Conservation (phyloP, 2,329 filamentous ascomycete genomes). For the Cercospora sp. region DNA sequence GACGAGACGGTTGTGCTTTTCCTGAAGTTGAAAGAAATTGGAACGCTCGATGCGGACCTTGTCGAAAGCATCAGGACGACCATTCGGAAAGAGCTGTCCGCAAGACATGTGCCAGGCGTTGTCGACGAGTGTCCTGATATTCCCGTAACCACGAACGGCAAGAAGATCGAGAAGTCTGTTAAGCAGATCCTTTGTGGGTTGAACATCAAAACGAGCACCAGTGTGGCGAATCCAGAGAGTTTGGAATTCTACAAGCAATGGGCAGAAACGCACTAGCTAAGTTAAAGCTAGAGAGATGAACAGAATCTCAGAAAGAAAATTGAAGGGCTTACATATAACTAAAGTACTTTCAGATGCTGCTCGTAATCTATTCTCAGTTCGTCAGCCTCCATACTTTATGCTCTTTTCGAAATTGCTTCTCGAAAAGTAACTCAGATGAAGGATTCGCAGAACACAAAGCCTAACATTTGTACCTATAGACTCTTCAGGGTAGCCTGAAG, state of each 20-base stretch:
- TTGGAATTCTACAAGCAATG: constrained; percentile 85
- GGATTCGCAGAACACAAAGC: not conserved
- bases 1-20: constrained; percentile 91
- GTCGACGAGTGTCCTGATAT: constrained; percentile 84
- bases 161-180: constrained; percentile 96
- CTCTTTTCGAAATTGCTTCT: not conserved
- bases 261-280: constrained; percentile 56
- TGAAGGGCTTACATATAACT: not conserved
- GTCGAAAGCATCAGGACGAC: constrained; percentile 63
- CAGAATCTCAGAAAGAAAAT: not conserved
- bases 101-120: constrained; percentile 82
- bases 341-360: not conserved
- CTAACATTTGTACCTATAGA: not conserved
- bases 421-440: not conserved
- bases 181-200: constrained; percentile 93
- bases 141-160: constrained; percentile 89
- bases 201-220: constrained; percentile 84
- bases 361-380: not conserved
- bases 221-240: constrained; percentile 87
- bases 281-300: not conserved
- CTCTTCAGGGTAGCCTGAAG: not conserved
- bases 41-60: constrained; percentile 61
- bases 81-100: constrained; percentile 77
- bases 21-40: constrained; percentile 68
- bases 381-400: not conserved